Conservation (phyloP, 2,329 filamentous ascomycete genomes). For the Exophiala mesophila region DNA sequence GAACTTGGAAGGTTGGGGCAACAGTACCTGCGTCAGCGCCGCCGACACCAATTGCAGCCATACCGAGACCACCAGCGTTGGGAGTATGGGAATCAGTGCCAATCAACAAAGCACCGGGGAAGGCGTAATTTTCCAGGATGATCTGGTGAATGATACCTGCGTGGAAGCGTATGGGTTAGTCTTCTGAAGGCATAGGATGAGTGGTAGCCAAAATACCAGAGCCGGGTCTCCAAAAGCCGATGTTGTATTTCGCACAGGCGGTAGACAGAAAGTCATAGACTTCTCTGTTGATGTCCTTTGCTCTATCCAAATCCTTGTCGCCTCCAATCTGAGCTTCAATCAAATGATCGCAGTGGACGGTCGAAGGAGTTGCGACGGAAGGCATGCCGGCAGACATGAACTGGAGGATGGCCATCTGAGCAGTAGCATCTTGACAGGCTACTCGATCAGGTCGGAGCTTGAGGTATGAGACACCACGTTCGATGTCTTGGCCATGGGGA, state of each 20-base stretch:
- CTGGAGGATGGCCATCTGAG: slow-evolving; percentile 98
- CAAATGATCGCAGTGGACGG: slow-evolving; percentile 98
- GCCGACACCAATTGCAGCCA: slow-evolving; percentile 91
- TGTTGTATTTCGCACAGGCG: slow-evolving; percentile 98
- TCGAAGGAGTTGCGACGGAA: slow-evolving; percentile 86
- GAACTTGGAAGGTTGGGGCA: too few relatives aligned
- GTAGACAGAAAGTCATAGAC: slow-evolving; percentile 96
- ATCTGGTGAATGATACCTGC: slow-evolving; percentile 89
- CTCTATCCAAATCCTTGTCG: slow-evolving; percentile 85
- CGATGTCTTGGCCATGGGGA: slow-evolving; percentile 90
- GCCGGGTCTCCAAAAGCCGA: slow-evolving; percentile 98
- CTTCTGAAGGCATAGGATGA: slow-evolving; percentile 54
- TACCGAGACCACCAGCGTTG: slow-evolving; percentile 82
- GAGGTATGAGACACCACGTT: slow-evolving; percentile 92
- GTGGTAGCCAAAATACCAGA: slow-evolving; percentile 96
- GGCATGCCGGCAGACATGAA: slow-evolving; percentile 99
- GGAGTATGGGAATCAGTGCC: slow-evolving; percentile 97
- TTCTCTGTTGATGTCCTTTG: slow-evolving; percentile 94
- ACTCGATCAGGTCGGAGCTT: slow-evolving; percentile 96
- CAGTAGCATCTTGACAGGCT: slow-evolving; percentile 98
- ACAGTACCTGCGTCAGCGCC: slow-evolving; percentile 82
- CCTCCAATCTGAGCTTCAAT: slow-evolving; percentile 96
- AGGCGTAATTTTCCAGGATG: slow-evolving; percentile 96
- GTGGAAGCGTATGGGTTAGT: neutral
- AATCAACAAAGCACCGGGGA: slow-evolving; percentile 95